Base-by-base conservation (phyloP, 2,329 filamentous ascomycete genomes). In the Teratosphaeriaceae sp. region DNA sequence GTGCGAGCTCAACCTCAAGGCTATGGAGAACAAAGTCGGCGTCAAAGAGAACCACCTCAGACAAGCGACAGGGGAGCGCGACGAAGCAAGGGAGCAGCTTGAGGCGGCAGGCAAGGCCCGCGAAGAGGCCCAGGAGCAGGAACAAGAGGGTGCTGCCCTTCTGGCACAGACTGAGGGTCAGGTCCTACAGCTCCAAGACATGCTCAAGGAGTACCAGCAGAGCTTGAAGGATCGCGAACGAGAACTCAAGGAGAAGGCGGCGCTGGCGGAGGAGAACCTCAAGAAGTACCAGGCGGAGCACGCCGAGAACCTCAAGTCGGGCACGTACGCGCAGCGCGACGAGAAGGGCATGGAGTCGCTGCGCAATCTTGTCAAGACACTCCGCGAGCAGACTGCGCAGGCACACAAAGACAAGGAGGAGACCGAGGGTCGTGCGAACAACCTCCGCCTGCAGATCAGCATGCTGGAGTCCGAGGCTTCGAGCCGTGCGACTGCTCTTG, bases 151-250 rank as follows among this genome's bases (percentile, higher is more conserved):
- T 4, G 58, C 65, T 6, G 48, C 57, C 11, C 42, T 37, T 16
- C 48, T 58, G 18, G 52, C 42, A 18, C 40, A 49, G 26, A 50
- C 53, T 12, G 52, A 60, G 27, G 47, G 40, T 22, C 76, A 79
- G 21, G 64, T 71, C 1, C 70, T 75, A 52, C 80, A 70, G 41
- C 65, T 87, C 3, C 80, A 86, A 58, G 73, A 74, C 15, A 38
- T 40, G 26, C 41, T 55, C 31, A 55, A 53, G 29, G 47, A 48
- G 19, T 45, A 44, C 13, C 44, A 51, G 26, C 16, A 45, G 30
- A 38, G 34, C n/a, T 43, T 52, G 9, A 31, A 44, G 16, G 46
- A 30, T 22, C 61, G 67, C 1, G 65, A 73, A 46, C 49, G 61
- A 2, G 66, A 74, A 43, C 61, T 80, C 3, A 63, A 69, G 47